Evolutionary conservation across 768 basidiomycete genomes (phyloP), one percentile per base, ranked within the genome.

Genomic region (Tylopilus sp.): DNA sequence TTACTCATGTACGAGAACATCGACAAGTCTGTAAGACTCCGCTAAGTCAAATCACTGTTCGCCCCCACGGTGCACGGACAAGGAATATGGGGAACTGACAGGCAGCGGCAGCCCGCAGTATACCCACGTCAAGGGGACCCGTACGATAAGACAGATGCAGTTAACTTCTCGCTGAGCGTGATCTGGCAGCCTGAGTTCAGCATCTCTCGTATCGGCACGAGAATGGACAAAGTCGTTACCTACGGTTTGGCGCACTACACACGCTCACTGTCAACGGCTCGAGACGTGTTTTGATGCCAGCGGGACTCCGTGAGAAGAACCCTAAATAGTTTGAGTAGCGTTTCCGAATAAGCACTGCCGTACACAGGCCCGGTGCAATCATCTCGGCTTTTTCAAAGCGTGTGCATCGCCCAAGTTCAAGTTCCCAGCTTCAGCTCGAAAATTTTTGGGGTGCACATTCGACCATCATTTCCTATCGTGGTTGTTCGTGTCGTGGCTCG

Each of bases 291-390:
- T 48, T 40, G 31, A 23, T 18, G 7, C 31, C 22, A 40, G 31
- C 17, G 10, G n/a, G n/a, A n/a, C n/a, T 17, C 31, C 55, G 59
- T 60, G 59, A 48, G 59, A 60, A 60, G 20, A 9, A 33, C 46
- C 48, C 51, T 40, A 38, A 46, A 28, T 28, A 28, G 28, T 28
- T 8, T 28, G 28, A 8, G 28, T 28, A n/a, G 8, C 28, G 28
- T 10, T 28, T 28, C 11, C 11, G 28, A 28, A 28, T 10, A 5
- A 50, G 26, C 20, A 15, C 18, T 51, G 50, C 48, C 42, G 49
- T 51, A 31, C 30, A 57, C 40, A 18, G 22, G 44, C 18, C 17
- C 18, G 1, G 48, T 57, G 12, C 31, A 31, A 31, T 43, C 51
- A 46, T 38, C 40, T 39, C 12, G 36, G 28, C 23, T 46, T 33